Base-by-base conservation (phyloP, 176 grass and related monocot species). In the Echinochloa phyllopogon region DNA sequence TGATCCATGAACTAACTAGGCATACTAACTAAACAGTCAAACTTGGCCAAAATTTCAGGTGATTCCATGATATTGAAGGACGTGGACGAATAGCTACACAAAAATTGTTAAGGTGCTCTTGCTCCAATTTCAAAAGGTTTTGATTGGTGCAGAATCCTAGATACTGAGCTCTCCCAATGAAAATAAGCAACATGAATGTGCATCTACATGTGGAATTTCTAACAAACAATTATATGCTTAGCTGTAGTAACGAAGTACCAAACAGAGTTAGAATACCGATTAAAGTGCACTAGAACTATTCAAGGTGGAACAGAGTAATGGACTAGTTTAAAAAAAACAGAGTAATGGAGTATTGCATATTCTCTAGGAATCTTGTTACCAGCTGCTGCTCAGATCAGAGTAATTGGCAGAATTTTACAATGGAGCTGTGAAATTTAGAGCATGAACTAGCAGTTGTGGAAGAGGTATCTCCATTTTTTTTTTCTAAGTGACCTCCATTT, bases 291-390 rank as follows among this genome's bases (percentile, higher is more conserved):
- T 39, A 39, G 2, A 67, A 69, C 21, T 79, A 25, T 43, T 78
- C n/a, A 78, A 72, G 27, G 65, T 2, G 61, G 33, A 76, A 68
- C 25, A 84, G 61, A 73, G 8, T 24, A 6, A 48, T n/a, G n/a
- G n/a, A n/a, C n/a, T n/a, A n/a, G n/a, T n/a, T n/a, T n/a, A n/a
- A n/a, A n/a, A n/a, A n/a, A n/a, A n/a, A n/a, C n/a, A n/a, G n/a
- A n/a, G n/a, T n/a, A n/a, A n/a, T n/a, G n/a, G n/a, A n/a, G n/a
- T 40, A 17, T 18, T 52, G 15, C 14, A 58, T 29, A 29, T 39
- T n/a, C 29, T 11, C n/a, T 39, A 66, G 25, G 33, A 42, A 55
- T 69, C 12, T 61, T 61, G 23, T 44, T n/a, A 77, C 58, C 12
- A 27, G 55, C n/a, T 43, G 21, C 39, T 1, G 39, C 74, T 9